phyloP scores from a whole-genome alignment of 2,329 filamentous ascomycete genomes.

The Chrysosporium queenslandicum region DNA sequence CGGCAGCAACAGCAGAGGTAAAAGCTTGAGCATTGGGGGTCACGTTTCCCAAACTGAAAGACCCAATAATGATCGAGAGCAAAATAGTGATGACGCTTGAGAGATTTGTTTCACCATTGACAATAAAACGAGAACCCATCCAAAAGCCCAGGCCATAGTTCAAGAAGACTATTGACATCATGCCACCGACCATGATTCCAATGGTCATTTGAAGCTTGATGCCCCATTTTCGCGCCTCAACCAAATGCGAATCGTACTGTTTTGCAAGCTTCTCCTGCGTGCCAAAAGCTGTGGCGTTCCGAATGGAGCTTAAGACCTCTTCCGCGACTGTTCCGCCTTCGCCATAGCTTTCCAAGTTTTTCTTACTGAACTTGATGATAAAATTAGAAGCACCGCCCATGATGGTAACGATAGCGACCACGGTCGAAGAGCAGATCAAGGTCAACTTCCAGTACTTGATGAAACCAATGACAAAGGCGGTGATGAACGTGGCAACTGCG shows the following conservation, averaged over 20 bases:
- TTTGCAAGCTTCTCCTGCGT: constrained; percentile 84
- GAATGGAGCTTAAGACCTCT: constrained; percentile 86
- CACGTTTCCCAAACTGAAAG: constrained; percentile 81
- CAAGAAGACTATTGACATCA: constrained; percentile 76
- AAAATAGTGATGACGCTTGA: constrained; percentile 71
- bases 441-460: constrained; percentile 89
- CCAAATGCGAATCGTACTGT: constrained; percentile 70
- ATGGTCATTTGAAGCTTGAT: constrained; percentile 63
- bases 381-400: constrained; percentile 66
- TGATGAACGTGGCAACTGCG: constrained; percentile 70
- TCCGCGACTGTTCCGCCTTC: constrained; percentile 80
- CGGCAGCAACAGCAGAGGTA: constrained; percentile 69
- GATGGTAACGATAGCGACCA: constrained; percentile 65
- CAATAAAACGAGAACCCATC: constrained; percentile 69
- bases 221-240: constrained; percentile 63
- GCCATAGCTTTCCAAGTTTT: constrained; percentile 68
- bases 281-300: constrained; percentile 85
- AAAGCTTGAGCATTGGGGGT: constrained; percentile 81
- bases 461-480: constrained; percentile 85
- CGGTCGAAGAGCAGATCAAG: constrained; percentile 70
- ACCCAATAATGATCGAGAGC: constrained; percentile 84
- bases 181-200: constrained; percentile 67
- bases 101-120: constrained; percentile 55
- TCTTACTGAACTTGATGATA: constrained; percentile 71
- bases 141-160: constrained; percentile 85